Percentiles rank a stretch among this genome's conserved stretches.
These are phyloP conservation scores for Trichophyton mentagrophytes DNA, from an alignment of 2,329 filamentous ascomycete species.

Conservation along the genomic window DNA sequence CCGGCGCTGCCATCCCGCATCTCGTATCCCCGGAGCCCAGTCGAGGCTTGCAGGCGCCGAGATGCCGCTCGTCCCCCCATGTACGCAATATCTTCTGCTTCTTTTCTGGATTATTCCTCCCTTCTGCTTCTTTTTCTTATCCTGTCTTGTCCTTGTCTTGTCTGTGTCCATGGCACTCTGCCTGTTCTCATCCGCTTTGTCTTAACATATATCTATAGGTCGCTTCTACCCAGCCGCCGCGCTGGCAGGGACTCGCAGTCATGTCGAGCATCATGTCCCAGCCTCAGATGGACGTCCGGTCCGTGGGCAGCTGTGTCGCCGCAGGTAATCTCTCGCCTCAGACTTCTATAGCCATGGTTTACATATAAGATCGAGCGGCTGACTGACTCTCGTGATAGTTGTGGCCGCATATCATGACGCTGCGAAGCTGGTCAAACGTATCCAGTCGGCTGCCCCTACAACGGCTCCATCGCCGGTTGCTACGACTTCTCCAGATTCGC, in stretches of 20 bases:
- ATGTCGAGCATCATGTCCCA: conserved; percentile 6
- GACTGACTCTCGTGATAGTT: conserved; percentile 10
- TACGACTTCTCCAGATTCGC: background rate
- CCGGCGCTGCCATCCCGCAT: too few species aligned
- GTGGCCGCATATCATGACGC: conserved; percentile 11
- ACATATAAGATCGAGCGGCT: background rate
- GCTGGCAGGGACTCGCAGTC: background rate
- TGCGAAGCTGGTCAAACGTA: conserved; percentile 9
- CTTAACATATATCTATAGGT: background rate
- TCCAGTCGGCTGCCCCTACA: conserved; percentile 5
- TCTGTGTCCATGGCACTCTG: background rate
- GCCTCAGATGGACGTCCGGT: conserved; percentile 9
- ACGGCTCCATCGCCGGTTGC: background rate
- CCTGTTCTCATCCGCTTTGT: background rate
- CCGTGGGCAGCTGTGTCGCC: conserved; percentile 10
- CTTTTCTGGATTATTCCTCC: background rate
- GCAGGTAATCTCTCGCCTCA: conserved; percentile 6
- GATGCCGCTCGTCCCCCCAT: too few species aligned
- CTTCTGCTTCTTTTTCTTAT: background rate
- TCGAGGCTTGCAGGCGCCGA: too few species aligned
- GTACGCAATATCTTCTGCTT: too few species aligned
- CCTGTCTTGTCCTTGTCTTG: background rate
- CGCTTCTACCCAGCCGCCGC: background rate
- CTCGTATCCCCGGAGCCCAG: too few species aligned
- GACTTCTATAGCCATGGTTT: background rate